Conservation (phyloP, 441 rosid species). For the Erysimum cheiri region DNA sequence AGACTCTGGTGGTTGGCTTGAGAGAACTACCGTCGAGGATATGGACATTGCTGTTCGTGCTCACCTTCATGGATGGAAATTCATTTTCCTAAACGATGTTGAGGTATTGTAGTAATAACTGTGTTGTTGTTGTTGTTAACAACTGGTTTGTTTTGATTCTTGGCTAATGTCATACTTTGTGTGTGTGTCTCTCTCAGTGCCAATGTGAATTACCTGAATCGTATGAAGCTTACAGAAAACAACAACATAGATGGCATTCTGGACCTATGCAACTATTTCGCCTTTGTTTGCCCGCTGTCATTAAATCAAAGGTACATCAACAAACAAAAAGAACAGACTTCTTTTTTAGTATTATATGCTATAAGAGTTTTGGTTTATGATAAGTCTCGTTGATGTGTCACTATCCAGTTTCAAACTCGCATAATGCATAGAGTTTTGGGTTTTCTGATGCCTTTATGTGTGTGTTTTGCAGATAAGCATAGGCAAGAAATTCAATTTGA, state of each 20-base stretch:
- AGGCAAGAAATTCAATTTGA: slow-evolving; percentile 85
- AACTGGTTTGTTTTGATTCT: slow-evolving; percentile 11
- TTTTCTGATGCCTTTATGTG: neutral
- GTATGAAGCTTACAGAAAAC: slow-evolving; percentile 94
- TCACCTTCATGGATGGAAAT: slow-evolving; percentile 91
- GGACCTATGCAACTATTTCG: slow-evolving; percentile 98
- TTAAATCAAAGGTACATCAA: slow-evolving; percentile 64
- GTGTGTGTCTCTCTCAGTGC: slow-evolving; percentile 61
- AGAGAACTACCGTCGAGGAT: slow-evolving; percentile 97
- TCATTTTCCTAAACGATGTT: slow-evolving; percentile 83
- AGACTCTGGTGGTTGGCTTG: slow-evolving; percentile 97
- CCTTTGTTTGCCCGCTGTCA: slow-evolving; percentile 74
- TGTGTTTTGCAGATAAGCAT: slow-evolving; percentile 67
- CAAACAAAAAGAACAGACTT: neutral
- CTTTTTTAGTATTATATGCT: neutral
- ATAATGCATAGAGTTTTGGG: neutral
- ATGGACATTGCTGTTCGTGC: slow-evolving; percentile 99
- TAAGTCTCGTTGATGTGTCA: too few species aligned
- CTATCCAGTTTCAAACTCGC: too few species aligned
- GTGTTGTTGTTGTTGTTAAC: neutral
- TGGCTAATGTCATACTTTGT: neutral
- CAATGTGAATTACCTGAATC: slow-evolving; percentile 96
- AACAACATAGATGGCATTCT: slow-evolving; percentile 97
- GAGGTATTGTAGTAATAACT: slow-evolving; percentile 53
- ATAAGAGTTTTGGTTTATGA: neutral